These are phyloP conservation scores for Vanrija pseudolonga DNA, from an alignment of 1,284 basidiomycete genomes.

Conservation along the genomic window DNA sequence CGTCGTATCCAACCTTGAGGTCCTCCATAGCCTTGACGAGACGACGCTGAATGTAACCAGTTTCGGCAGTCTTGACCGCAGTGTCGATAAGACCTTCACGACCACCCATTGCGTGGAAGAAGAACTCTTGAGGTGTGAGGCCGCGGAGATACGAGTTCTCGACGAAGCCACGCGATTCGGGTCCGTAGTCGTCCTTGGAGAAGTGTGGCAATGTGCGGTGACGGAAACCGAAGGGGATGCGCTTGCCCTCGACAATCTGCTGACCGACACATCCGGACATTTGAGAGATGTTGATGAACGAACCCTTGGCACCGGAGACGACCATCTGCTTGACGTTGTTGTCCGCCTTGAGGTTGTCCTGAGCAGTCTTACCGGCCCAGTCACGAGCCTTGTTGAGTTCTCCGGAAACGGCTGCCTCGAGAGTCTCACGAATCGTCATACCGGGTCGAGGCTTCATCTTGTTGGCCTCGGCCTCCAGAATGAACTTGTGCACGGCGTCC, in stretches of 20 bases:
- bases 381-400: constrained; percentile 96
- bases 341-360: constrained; percentile 93
- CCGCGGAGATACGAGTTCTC: constrained; percentile 99
- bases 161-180: constrained; percentile 97
- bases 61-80: constrained; percentile 99
- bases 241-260: constrained; percentile 95
- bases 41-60: constrained; percentile 97
- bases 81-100: constrained; percentile 99
- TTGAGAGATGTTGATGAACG: constrained; percentile 99
- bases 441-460: constrained; percentile 82
- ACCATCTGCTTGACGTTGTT: constrained; percentile 99
- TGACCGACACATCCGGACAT: constrained; percentile 99
- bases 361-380: constrained; percentile 88
- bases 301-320: constrained; percentile 96
- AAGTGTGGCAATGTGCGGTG: constrained; percentile 96
- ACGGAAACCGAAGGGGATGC: constrained; percentile 97
- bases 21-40: constrained; percentile 98
- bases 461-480: constrained; percentile 76
- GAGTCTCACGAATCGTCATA: constrained; percentile 99
- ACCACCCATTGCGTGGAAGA: constrained; percentile 99
- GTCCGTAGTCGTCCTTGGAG: constrained; percentile 97
- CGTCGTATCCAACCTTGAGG: constrained; percentile 95
- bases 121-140: constrained; percentile 96
- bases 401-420: constrained; percentile 87
- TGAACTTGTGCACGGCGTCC: constrained; percentile 64